phyloP scores from a whole-genome alignment of 2,329 filamentous ascomycete genomes.

The Cordyceps javanica region DNA sequence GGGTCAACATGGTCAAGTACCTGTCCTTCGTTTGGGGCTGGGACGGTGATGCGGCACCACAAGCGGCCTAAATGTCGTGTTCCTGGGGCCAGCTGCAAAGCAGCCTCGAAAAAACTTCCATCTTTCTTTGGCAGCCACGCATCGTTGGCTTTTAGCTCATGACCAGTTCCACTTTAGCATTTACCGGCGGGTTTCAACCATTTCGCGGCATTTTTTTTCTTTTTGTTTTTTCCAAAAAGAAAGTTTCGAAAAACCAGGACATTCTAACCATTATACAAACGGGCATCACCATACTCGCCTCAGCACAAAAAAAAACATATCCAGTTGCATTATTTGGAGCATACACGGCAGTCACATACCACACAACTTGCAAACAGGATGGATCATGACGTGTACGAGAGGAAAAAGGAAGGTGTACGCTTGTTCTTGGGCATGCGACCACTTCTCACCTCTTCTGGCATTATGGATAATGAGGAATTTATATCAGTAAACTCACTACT shows the following conservation, averaged over 20 bases:
- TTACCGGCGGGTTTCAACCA: neutral
- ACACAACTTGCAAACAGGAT: neutral
- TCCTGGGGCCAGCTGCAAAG: neutral
- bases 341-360: conserved; percentile 1
- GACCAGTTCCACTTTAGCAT: neutral
- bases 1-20: conserved; percentile 96
- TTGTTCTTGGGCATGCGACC: neutral
- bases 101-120: neutral
- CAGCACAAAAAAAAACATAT: neutral
- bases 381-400: neutral
- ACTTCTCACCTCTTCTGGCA: neutral
- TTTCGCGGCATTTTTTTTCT: neutral
- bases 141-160: neutral
- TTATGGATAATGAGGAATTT: neutral
- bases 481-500: neutral
- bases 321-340: conserved; percentile 6
- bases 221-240: neutral
- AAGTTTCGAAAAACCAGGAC: neutral
- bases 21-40: conserved; percentile 95
- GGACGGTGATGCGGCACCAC: conserved; percentile 51
- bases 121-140: neutral
- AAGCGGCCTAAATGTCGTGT: neutral
- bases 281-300: neutral
- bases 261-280: neutral
- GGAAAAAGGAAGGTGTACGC: neutral